Evolutionary conservation across 805 yeast species (phyloP), one percentile per base, ranked within the genome.

Genomic region (Millerozyma acaciae): DNA sequence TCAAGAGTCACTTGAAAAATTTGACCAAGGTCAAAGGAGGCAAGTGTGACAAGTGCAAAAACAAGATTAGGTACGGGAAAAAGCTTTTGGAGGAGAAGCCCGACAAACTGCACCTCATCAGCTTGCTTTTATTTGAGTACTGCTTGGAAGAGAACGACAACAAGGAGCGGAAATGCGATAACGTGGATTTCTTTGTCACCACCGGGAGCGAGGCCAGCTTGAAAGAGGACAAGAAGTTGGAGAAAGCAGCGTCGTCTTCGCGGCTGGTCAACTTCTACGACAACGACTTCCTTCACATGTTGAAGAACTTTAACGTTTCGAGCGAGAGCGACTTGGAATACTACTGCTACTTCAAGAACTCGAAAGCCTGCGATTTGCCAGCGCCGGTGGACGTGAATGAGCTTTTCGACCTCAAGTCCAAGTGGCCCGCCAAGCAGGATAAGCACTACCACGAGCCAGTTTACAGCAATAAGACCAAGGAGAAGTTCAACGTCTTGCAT

Each of bases 401-500:
- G 15, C 21, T 41, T n/a, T 45, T 34, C 26, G 42, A 51, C 33
- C 38, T 62, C 36, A 55, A 52, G 19, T 38, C 56, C 2, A 45
- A 55, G 50, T 65, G 68, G 69, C 70, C 71, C 1, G 44, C 40
- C 4, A 65, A 64, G 45, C 47, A 57, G 23, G 42, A 32, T 5
- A 21, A 50, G 27, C 48, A 57, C 39, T 32, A 38, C 18, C 32
- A 38, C 10, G 58, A 60, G 35, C 69, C 70, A 9, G 40, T 28
- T 8, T 63, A 60, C 45, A 37, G 43, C 6, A 38, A 37, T 16
- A 43, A 44, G 24, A 39, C 50, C 14, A 16, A 6, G 2, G 51
- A 68, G 36, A 60, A 67, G 2, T 75, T 79, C 54, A 75, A 78
- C 38, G 86, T 78, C 4, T 60, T 81, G 39, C 89, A 81, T 44